phyloP scores from a whole-genome alignment of 495 filamentous ascomycete genomes.

The Lophiotrema nucula region DNA sequence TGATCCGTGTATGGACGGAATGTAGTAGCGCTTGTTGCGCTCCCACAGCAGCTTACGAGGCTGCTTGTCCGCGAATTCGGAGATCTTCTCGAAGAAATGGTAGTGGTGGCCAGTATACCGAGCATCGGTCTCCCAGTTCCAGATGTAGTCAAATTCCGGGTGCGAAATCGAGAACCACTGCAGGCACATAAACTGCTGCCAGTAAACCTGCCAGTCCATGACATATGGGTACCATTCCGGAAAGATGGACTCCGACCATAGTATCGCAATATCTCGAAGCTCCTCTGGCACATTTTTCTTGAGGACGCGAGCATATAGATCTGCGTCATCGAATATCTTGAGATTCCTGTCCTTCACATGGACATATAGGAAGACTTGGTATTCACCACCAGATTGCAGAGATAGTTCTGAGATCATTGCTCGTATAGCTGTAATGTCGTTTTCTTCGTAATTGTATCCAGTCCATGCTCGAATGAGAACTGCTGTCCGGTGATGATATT shows the following conservation, averaged over 20 bases:
- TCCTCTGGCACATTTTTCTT: constrained; percentile 59
- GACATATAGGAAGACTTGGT: constrained; percentile 72
- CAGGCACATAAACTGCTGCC: constrained; percentile 57
- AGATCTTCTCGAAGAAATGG: constrained; percentile 61
- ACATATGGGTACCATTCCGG: constrained; percentile 58
- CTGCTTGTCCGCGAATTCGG: constrained; percentile 58
- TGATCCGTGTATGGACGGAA: constrained; percentile 64
- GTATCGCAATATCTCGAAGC: constrained; percentile 63
- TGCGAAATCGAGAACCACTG: constrained; percentile 67
- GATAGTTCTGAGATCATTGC: constrained; percentile 71
- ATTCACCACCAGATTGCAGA: constrained; percentile 71
- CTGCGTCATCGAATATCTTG: constrained; percentile 55
- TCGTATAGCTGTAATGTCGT: constrained; percentile 70
- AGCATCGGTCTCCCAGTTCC: constrained; percentile 77
- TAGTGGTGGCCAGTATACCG: constrained; percentile 70
- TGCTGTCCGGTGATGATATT: constrained; percentile 57
- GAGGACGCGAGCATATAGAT: constrained; percentile 54
- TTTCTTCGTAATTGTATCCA: constrained; percentile 64
- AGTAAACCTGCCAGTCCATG: constrained; percentile 44
- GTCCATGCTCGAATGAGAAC: constrained; percentile 69
- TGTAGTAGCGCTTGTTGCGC: constrained; percentile 69
- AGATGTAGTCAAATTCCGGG: constrained; percentile 70
- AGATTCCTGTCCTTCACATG: constrained; percentile 63
- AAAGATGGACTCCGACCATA: constrained; percentile 64
- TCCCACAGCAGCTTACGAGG: constrained; percentile 73